These are phyloP conservation scores for Huntiella omanensis DNA, from an alignment of 2,329 filamentous ascomycete genomes.

Conservation along the genomic window DNA sequence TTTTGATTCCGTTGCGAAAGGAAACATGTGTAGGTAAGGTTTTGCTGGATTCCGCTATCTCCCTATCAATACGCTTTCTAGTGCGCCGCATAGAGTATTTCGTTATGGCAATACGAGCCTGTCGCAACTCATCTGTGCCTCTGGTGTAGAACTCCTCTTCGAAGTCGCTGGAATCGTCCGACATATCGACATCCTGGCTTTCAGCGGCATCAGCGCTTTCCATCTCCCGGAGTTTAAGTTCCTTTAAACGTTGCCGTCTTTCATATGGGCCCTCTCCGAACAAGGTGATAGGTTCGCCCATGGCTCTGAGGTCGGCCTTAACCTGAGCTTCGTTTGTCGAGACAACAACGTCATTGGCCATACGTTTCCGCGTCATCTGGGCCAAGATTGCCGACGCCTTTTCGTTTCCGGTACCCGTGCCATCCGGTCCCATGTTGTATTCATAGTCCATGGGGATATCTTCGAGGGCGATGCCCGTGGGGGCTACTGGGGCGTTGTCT, in stretches of 20 bases:
- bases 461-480: slow-evolving; percentile 26
- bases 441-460: slow-evolving; percentile 52
- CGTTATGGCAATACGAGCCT: slow-evolving; percentile 63
- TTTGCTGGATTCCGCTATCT: slow-evolving; percentile 66
- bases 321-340: slow-evolving; percentile 87
- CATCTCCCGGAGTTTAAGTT: slow-evolving; percentile 55
- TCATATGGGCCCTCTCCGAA: slow-evolving; percentile 84
- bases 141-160: slow-evolving; percentile 93
- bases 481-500: slow-evolving; percentile 22
- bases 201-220: slow-evolving; percentile 35
- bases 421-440: slow-evolving; percentile 49
- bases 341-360: slow-evolving; percentile 74
- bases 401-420: slow-evolving; percentile 45
- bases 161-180: slow-evolving; percentile 38
- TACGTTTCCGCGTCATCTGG: slow-evolving; percentile 80
- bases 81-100: slow-evolving; percentile 69
- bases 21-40: slow-evolving; percentile 79
- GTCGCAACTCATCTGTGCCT: slow-evolving; percentile 53
- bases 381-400: slow-evolving; percentile 69
- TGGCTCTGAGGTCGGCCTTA: slow-evolving; percentile 57
- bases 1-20: slow-evolving; percentile 76
- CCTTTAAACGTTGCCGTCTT: slow-evolving; percentile 67
- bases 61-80: slow-evolving; percentile 54
- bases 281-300: slow-evolving; percentile 84
- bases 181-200: slow-evolving; percentile 16